Evolutionary conservation across 805 yeast species (phyloP), one percentile per base, ranked within the genome.

Genomic region (Candida easanensis): DNA sequence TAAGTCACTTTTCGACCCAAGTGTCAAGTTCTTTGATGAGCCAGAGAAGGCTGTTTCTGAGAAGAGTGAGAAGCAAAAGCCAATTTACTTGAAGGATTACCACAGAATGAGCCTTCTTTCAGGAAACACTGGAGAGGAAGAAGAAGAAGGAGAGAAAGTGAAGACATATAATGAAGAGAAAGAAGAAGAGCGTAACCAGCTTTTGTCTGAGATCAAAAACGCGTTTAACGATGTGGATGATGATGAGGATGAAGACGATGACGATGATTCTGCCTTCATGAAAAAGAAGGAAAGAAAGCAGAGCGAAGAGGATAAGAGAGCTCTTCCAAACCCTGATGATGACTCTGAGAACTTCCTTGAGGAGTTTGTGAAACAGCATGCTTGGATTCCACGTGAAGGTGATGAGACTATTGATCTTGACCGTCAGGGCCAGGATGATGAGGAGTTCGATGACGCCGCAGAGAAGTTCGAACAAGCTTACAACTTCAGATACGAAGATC

Each of bases 401-500:
- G 88, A 83, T 51, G 77, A 76, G 51, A 72, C 72, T 4, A 69
- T 80, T 26, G 60, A 76, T 41, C 60, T 76, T 55, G 85, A 72
- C 55, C 68, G 64, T 22, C 52, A 56, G 36, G 59, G 63, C 42
- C 65, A 60, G 27, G 88, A 82, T 45, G 95, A 88, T 54, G 91
- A 84, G 37, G 93, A 86, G 42, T 90, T 90, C 58, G 97, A 91
- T 38, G 86, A 88, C 33, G 93, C 95, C 2, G 97, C 85, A 5
- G 99, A 93, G 55, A 71, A 79, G 57, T 89, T 88, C 56, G 99
- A 93, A 64, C 80, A 80, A 50, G 97, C 96, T 0, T 91, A 90
- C 67, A 93, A 93, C 59, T 91, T 91, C 73, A 77, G 99, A 61
- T 93, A 77, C 62, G 99, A 93, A 65, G 97, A 90, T 57, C 89